Conservation (phyloP, 257 asterid genomes). For the Handroanthus guayacan region DNA sequence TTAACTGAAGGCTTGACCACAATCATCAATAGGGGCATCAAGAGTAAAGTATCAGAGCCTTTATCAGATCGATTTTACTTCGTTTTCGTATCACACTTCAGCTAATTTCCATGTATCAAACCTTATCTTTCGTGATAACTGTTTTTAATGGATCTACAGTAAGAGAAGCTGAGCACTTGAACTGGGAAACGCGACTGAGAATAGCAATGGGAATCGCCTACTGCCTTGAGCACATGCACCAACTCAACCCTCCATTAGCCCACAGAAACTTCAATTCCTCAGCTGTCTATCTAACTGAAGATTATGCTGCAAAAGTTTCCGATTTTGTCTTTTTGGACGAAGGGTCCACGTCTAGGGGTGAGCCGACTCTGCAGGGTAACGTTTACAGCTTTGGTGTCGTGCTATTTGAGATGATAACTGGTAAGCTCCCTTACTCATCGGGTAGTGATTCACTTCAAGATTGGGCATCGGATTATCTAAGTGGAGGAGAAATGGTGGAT, state of each 20-base stretch:
- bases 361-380: constrained; percentile 47
- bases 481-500: constrained; percentile 59
- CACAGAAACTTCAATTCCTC: constrained; percentile 74
- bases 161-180: constrained; percentile 88
- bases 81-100: not conserved
- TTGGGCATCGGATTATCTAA: constrained; percentile 77
- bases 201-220: constrained; percentile 89
- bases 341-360: constrained; percentile 40
- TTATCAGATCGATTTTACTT: not conserved
- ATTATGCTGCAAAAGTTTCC: constrained; percentile 83
- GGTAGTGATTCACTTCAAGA: constrained; percentile 55
- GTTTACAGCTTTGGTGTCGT: constrained; percentile 81
- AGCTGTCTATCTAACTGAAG: constrained; percentile 71
- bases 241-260: constrained; percentile 63
- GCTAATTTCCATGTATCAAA: no score
- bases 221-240: constrained; percentile 88
- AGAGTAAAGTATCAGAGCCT: not conserved
- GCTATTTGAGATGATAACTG: constrained; percentile 72
- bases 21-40: not conserved
- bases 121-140: not conserved
- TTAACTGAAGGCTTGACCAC: not conserved
- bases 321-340: constrained; percentile 62
- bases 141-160: constrained; percentile 48
- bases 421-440: constrained; percentile 68
- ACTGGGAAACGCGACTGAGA: constrained; percentile 79